Evolutionary conservation across 2,329 filamentous ascomycete species (phyloP), one percentile per base, ranked within the genome.

Genomic region (Alternaria triticimaculans): DNA sequence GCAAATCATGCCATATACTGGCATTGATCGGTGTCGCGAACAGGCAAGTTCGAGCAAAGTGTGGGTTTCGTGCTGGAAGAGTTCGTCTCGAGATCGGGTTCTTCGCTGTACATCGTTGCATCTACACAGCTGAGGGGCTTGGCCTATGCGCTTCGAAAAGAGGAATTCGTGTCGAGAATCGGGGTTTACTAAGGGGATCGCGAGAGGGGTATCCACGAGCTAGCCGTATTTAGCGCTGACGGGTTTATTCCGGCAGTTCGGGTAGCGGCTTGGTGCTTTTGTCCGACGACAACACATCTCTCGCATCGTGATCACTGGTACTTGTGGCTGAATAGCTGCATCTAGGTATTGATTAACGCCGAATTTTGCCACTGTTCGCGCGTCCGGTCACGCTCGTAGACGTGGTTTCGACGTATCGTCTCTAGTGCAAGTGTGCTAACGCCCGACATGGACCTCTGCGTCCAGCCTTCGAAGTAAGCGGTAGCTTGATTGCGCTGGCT

Each of bases 341-440:
- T 41, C 37, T 41, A 41, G 37, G 9, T 41, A 41, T 41, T 18
- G 37, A 10, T 41, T 18, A 18, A 41, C 37, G 37, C 37, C 10
- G 37, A 41, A 9, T 41, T n/a, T 41, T 41, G n/a, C 37, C n/a
- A 41, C 37, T 41, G 37, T 41, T 41, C 15, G 37, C 37, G 37
- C 37, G 37, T 41, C n/a, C 37, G 37, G 37, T 41, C 15, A 41
- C 8, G 37, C n/a, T 41, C 37, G 8, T 18, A 18, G n/a, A 41
- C 15, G 37, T 41, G 28, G 25, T 63, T 45, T 46, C 30, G 59
- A 18, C 28, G 55, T 46, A 75, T 73, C 11, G 60, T 65, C 26
- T 72, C 62, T 30, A 77, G 58, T 6, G 74, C 71, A 53, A 76
- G 58, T 14, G 64, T 62, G 58, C 75, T 77, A 14, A 78, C 72